Base-by-base conservation (phyloP, 148 eudicot genomes). In the Polygonum maritimum region DNA sequence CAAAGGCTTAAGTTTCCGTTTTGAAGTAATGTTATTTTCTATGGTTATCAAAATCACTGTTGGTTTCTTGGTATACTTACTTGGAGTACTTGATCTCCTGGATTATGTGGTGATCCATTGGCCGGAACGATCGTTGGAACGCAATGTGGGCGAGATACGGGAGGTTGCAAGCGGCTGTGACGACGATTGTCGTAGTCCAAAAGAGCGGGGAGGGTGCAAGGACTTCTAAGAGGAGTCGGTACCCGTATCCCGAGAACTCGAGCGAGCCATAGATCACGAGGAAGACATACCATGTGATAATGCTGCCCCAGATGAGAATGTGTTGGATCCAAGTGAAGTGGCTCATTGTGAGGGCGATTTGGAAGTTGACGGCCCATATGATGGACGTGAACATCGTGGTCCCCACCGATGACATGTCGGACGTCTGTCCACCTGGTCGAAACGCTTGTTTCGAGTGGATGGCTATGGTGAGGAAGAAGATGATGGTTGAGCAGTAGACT, bases 301-400 rank as follows among this genome's bases (percentile, higher is more conserved):
- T 78, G 80, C 94, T 89, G 7, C 92, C 94, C 94, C 98, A 89
- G 6, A 93, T 81, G 2, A 93, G 81, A 15, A 88, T n/a, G 76
- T 91, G 98, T 67, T 94, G 98, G 65, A 94, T 89, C 92, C 92
- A 91, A 1, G 98, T 94, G 89, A 91, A 94, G 84, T 93, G 94
- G 83, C 90, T 87, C 94, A 91, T 91, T 0, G 94, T 91, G 70
- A 93, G 89, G 22, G 92, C 89, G 16, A 93, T 93, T 78, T 93
- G 98, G 85, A 84, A 86, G 76, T 93, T 93, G 7, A 93, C 97
- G 0, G 90, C 88, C 97, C 96, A 93, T 26, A 93, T 87, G 33
- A 93, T 73, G 75, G 91, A 85, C 11, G 97, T 89, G 86, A 91
- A 93, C 97, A 93, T 93, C 73, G 87, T 81, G 31, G 94, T 89